Evolutionary conservation across 805 yeast genomes (phyloP).

Genomic region (Suhomyces sp.): DNA sequence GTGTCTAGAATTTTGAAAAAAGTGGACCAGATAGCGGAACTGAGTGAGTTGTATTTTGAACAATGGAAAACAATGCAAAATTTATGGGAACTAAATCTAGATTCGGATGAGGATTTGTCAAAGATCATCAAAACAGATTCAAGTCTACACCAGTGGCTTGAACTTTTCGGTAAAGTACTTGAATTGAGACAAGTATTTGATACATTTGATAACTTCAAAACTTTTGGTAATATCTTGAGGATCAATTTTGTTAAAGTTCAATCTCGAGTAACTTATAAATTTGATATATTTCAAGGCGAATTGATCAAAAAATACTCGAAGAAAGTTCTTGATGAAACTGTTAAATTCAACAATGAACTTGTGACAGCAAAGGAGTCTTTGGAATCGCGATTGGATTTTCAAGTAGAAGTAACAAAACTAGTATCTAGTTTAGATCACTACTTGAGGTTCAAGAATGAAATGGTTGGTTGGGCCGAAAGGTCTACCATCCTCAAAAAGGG

Average conservation of each 20-base stretch:
- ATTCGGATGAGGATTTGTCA: slow-evolving; percentile 38
- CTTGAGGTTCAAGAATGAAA: slow-evolving; percentile 9
- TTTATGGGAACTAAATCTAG: slow-evolving; percentile 54
- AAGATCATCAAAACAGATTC: slow-evolving; percentile 19
- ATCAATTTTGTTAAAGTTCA: slow-evolving; percentile 57
- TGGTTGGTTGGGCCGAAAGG: slow-evolving; percentile 19
- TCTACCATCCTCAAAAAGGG: slow-evolving; percentile 10
- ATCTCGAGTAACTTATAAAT: slow-evolving; percentile 49
- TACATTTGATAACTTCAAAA: slow-evolving; percentile 37
- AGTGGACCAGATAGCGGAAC: slow-evolving; percentile 31
- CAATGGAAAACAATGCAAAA: slow-evolving; percentile 58
- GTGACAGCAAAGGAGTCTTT: slow-evolving; percentile 25
- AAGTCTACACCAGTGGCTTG: slow-evolving; percentile 47
- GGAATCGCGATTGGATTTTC: slow-evolving; percentile 38
- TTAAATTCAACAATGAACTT: slow-evolving; percentile 30
- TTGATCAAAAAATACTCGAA: slow-evolving; percentile 42
- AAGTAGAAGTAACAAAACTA: slow-evolving; percentile 32
- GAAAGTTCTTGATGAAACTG: slow-evolving; percentile 31
- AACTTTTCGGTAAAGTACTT: slow-evolving; percentile 43
- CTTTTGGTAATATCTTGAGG: slow-evolving; percentile 36
- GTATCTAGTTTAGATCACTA: slow-evolving; percentile 37
- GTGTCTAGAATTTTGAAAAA: slow-evolving; percentile 8
- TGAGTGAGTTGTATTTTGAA: slow-evolving; percentile 37
- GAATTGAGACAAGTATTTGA: slow-evolving; percentile 50
- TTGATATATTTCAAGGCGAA: slow-evolving; percentile 57